Base-by-base conservation (phyloP, 1,284 basidiomycete genomes). In the Fomitopsis pinicola region DNA sequence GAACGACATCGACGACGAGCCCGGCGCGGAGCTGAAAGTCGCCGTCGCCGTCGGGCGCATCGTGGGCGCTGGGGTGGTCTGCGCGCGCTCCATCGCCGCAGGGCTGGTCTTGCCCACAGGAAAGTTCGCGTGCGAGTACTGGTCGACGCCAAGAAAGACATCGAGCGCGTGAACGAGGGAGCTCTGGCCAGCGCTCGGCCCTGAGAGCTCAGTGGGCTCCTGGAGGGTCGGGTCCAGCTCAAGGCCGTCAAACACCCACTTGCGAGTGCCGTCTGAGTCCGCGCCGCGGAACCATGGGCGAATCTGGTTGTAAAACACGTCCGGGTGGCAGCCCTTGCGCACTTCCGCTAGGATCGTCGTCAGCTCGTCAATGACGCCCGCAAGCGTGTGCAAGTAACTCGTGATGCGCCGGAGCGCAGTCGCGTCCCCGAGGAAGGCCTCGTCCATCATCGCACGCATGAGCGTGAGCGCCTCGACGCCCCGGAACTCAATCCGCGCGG, bases 271-370 rank as follows among this genome's bases (percentile, higher is more conserved):
- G 65, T 86, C 85, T 1, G 89, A 87, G 71, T 95, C 92, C 36
- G 86, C 85, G 4, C 95, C 96, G 28, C 87, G 82, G 78, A 98
- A 94, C 95, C 96, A 98, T 0, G 95, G 96, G 14, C 96, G 82
- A 63, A 98, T 88, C 42, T 85, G 77, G 73, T 90, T 84, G 74
- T 95, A 98, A 69, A 97, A 98, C 36, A 87, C 78, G 8, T 83
- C 80, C 0, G 95, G 94, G 64, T 90, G 85, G 72, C 94, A 94
- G 6, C 85, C 88, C 7, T 86, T 80, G 61, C 87, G 83, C 42
- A 97, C 84, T 53, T 80, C 78, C 19, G 87, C 76, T 17, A 96
- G 80, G 61, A 92, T 71, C 3, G 67, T 68, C 7, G 80, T 80
- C 42, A 97, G 78, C 7, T 86, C 82, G 57, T 85, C 81, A 63